phyloP scores from a whole-genome alignment of 805 yeast species.

The Barnettozyma salicaria region DNA sequence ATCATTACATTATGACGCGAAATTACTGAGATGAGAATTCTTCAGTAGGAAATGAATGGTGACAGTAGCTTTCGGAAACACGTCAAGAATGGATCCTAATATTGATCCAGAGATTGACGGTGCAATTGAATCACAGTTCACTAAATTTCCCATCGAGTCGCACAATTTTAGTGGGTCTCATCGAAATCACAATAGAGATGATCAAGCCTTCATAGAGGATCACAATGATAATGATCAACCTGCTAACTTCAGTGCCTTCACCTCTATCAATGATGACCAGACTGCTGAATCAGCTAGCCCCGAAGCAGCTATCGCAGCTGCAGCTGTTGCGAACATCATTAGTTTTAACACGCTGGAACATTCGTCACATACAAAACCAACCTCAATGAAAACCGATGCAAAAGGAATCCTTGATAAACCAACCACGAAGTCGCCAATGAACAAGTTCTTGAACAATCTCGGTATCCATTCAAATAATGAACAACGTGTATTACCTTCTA shows the following conservation, averaged over 20 bases:
- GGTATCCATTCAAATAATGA: neutral
- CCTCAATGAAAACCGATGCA: slow-evolving; percentile 4
- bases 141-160: slow-evolving; percentile 17
- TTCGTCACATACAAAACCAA: neutral
- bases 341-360: slow-evolving; percentile 17
- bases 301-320: slow-evolving; percentile 15
- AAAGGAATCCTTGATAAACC: slow-evolving; percentile 3
- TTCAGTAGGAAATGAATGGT: neutral
- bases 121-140: slow-evolving; percentile 20
- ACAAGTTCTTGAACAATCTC: neutral
- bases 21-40: neutral
- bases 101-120: slow-evolving; percentile 21
- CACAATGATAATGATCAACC: slow-evolving; percentile 1
- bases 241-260: slow-evolving; percentile 4
- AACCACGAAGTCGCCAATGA: neutral
- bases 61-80: neutral
- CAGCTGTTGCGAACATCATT: slow-evolving; percentile 24
- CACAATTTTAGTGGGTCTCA: slow-evolving; percentile 4
- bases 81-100: slow-evolving; percentile 15
- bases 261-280: slow-evolving; percentile 8
- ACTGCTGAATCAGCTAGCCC: neutral
- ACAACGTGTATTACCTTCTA: slow-evolving; percentile 1
- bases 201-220: neutral
- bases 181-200: slow-evolving; percentile 7
- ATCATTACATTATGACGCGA: too few species aligned